Conservation (phyloP, 2,329 filamentous ascomycete genomes). For the Aspergillus sp. region DNA sequence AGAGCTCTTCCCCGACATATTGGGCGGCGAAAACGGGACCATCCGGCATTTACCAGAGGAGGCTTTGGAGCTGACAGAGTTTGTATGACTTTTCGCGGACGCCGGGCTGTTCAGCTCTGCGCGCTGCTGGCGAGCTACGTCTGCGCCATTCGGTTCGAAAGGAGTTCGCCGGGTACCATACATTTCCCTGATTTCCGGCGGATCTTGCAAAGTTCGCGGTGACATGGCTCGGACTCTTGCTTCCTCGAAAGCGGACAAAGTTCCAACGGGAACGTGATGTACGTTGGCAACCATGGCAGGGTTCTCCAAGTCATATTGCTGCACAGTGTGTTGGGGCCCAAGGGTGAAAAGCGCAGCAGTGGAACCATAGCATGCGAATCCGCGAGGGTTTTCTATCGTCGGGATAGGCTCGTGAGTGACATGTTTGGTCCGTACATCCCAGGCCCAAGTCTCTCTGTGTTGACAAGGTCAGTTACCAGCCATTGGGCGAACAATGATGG, state of each 20-base stretch:
- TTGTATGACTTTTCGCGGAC: constrained; percentile 47
- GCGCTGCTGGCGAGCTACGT: constrained; percentile 51
- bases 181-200: constrained; percentile 59
- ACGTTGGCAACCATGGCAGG: constrained; percentile 76
- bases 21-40: constrained; percentile 33
- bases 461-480: neutral
- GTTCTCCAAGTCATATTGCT: constrained; percentile 90
- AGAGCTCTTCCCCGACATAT: constrained; percentile 34
- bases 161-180: constrained; percentile 68
- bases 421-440: constrained; percentile 97
- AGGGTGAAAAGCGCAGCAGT: constrained; percentile 88
- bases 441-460: constrained; percentile 73
- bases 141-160: constrained; percentile 57
- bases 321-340: constrained; percentile 76
- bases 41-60: constrained; percentile 38
- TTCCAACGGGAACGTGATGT: constrained; percentile 69
- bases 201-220: constrained; percentile 23
- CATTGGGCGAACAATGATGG: constrained; percentile 15
- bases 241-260: constrained; percentile 74
- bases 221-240: constrained; percentile 18
- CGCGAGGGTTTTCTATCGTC: constrained; percentile 69
- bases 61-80: constrained; percentile 52
- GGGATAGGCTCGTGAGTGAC: constrained; percentile 84
- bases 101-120: constrained; percentile 62
- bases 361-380: constrained; percentile 78